Evolutionary conservation across 2,329 filamentous ascomycete species (phyloP).

Genomic region (Sporothrix schenckii): DNA sequence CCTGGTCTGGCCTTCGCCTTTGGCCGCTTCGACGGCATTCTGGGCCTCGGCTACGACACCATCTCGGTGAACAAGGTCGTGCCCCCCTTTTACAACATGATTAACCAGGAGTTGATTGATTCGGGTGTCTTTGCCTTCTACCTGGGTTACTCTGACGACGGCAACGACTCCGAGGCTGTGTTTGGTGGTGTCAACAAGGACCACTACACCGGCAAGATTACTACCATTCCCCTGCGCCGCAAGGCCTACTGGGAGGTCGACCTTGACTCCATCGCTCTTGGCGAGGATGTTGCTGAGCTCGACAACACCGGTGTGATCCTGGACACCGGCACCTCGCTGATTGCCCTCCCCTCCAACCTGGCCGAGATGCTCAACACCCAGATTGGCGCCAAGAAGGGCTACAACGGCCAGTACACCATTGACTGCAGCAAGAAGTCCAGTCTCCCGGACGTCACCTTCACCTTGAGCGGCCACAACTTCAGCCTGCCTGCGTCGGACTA

Average conservation of each 20-base stretch:
- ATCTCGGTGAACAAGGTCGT: slow-evolving; percentile 97
- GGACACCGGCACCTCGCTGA: slow-evolving; percentile 97
- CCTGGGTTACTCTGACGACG: slow-evolving; percentile 72
- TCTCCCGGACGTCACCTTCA: slow-evolving; percentile 91
- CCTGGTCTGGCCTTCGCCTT: slow-evolving; percentile 97
- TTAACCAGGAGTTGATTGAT: slow-evolving; percentile 86
- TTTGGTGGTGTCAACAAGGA: slow-evolving; percentile 87
- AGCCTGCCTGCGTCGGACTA: slow-evolving; percentile 88
- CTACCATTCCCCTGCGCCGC: slow-evolving; percentile 90
- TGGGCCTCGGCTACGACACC: slow-evolving; percentile 90
- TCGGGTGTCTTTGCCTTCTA: slow-evolving; percentile 97
- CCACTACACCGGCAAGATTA: slow-evolving; percentile 82
- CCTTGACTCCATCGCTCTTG: slow-evolving; percentile 87
- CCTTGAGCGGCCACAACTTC: slow-evolving; percentile 88
- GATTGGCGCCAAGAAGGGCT: slow-evolving; percentile 97
- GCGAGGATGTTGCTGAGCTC: slow-evolving; percentile 81
- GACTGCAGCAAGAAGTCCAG: slow-evolving; percentile 82
- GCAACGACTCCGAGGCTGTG: slow-evolving; percentile 78
- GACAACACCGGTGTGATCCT: slow-evolving; percentile 96
- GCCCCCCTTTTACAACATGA: slow-evolving; percentile 95
- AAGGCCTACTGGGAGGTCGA: slow-evolving; percentile 99
- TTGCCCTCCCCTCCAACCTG: slow-evolving; percentile 86
- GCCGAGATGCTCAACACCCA: slow-evolving; percentile 96
- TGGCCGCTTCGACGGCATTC: slow-evolving; percentile 93
- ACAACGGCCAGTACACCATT: slow-evolving; percentile 93